Evolutionary conservation across 139 green algal species (phyloP).

Genomic region (Micractinium conductrix): DNA sequence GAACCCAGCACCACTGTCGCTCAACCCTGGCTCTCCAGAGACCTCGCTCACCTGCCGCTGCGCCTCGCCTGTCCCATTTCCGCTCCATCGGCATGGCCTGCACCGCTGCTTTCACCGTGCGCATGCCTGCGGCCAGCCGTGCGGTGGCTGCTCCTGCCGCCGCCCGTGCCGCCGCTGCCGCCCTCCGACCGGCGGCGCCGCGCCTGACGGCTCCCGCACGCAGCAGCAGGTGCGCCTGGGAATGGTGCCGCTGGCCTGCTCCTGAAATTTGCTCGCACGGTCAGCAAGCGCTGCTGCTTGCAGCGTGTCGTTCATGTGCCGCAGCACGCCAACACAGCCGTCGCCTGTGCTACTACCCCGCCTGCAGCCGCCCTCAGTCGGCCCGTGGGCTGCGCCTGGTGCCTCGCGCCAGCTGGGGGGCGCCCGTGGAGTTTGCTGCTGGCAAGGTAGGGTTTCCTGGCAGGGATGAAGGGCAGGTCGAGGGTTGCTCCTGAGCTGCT

Average conservation of each 20-base stretch:
- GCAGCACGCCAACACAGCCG: too few species aligned
- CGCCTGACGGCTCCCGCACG: not conserved
- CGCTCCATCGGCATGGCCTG: not conserved
- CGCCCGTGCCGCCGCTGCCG: not conserved
- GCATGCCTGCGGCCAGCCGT: not conserved
- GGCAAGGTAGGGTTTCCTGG: too few species aligned
- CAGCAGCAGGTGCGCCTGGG: not conserved
- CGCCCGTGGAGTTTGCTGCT: conserved; percentile 66
- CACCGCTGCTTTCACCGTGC: not conserved
- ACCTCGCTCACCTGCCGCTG: too few species aligned
- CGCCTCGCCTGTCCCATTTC: not conserved
- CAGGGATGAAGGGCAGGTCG: too few species aligned
- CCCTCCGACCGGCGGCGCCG: not conserved
- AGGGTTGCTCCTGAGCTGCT: too few species aligned
- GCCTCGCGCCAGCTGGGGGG: conserved; percentile 68
- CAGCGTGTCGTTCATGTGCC: too few species aligned
- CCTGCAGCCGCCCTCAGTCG: too few species aligned
- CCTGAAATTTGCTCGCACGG: not conserved
- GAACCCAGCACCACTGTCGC: too few species aligned
- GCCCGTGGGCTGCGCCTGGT: conserved; percentile 10
- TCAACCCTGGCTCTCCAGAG: too few species aligned
- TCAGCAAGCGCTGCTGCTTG: not conserved
- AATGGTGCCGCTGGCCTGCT: not conserved
- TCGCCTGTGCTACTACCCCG: too few species aligned
- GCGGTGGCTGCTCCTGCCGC: not conserved